Conservation (phyloP, 2,329 filamentous ascomycete species). For the Ophiosphaerella narmari region DNA sequence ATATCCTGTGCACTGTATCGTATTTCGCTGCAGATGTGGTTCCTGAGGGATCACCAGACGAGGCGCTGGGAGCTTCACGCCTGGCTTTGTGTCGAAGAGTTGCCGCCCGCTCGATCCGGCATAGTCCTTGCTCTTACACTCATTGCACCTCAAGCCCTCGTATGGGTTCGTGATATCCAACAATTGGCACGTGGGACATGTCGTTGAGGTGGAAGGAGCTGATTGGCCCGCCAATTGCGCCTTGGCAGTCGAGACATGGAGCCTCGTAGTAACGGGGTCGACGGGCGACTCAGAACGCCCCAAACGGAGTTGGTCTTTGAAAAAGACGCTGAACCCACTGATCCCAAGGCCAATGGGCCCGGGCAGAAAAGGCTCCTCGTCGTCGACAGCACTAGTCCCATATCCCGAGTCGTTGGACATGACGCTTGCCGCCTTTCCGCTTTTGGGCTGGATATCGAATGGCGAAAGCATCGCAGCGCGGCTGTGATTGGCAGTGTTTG, state of each 20-base stretch:
- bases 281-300: constrained; percentile 11
- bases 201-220: constrained; percentile 8
- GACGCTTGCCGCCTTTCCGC: constrained; percentile 29
- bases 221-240: constrained; percentile 12
- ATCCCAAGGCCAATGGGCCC: constrained; percentile 5
- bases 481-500: not conserved
- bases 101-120: not conserved
- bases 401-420: constrained; percentile 44
- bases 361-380: constrained; percentile 14
- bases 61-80: constrained; percentile 8
- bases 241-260: constrained; percentile 28
- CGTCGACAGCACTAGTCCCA: constrained; percentile 22
- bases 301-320: constrained; percentile 13
- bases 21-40: not conserved
- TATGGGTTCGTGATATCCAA: constrained; percentile 30
- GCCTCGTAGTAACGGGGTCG: constrained; percentile 22
- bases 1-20: constrained; percentile 28
- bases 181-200: constrained; percentile 30
- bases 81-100: not conserved
- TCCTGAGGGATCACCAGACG: constrained; percentile 12
- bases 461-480: constrained; percentile 29
- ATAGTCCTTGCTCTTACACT: constrained; percentile 17
- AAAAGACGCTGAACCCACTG: constrained; percentile 7
- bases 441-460: constrained; percentile 21
- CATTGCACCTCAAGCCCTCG: constrained; percentile 24